Conservation (phyloP, 371 early-diverging fungal genomes). For the Parasitella parasitica region DNA sequence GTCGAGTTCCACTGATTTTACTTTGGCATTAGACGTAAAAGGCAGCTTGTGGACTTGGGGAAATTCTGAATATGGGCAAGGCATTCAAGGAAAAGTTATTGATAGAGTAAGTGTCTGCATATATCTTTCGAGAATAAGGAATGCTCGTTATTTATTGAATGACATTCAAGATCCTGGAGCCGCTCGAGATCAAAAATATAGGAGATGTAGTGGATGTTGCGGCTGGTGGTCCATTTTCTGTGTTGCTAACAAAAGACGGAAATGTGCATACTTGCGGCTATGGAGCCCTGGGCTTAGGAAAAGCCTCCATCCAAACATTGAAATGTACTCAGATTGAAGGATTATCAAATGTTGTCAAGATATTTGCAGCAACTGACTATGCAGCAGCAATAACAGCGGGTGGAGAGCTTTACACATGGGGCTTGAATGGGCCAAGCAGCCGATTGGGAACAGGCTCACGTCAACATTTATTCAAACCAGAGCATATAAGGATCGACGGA, state of each 20-base stretch:
- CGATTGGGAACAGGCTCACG: conserved; percentile 51
- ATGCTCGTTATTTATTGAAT: not conserved
- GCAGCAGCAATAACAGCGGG: conserved; percentile 54
- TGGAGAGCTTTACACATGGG: conserved; percentile 62
- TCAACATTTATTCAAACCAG: conserved; percentile 49
- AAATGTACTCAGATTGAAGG: conserved; percentile 37
- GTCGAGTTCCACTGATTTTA: conserved; percentile 72
- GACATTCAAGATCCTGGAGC: conserved; percentile 56
- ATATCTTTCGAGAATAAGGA: not conserved
- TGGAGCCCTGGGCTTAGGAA: conserved; percentile 69
- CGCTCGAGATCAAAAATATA: conserved; percentile 41
- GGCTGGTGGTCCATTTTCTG: conserved; percentile 73
- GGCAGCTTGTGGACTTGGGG: conserved; percentile 75
- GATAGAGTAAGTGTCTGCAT: conserved; percentile 56
- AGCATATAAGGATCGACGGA: conserved; percentile 35
- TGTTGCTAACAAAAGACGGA: conserved; percentile 61
- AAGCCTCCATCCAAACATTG: conserved; percentile 47
- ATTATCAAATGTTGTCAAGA: conserved; percentile 31
- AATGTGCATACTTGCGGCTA: conserved; percentile 71
- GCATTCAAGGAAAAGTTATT: conserved; percentile 67
- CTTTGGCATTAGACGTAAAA: conserved; percentile 56
- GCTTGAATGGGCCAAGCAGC: conserved; percentile 55
- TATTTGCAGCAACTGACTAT: conserved; percentile 62
- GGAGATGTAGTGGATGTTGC: conserved; percentile 58
- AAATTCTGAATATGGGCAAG: conserved; percentile 83